Percentiles rank a stretch among this genome's conserved stretches.
Conservation (phyloP, 352 stramenopile genomes). For the Aphanomyces astaci region DNA sequence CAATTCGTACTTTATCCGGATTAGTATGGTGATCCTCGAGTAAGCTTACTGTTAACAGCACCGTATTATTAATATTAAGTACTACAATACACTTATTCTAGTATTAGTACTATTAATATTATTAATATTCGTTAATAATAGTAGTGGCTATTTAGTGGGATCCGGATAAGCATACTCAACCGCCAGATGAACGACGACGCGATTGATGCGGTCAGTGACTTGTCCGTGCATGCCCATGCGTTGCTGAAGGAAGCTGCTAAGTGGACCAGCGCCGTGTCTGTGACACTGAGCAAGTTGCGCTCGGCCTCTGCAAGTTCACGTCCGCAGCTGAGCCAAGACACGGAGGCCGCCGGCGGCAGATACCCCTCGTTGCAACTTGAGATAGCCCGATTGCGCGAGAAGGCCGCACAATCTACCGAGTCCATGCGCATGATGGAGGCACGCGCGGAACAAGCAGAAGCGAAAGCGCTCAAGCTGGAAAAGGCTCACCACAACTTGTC, state of each 20-base stretch:
- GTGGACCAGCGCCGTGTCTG: neutral
- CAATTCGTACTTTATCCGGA: too few relatives aligned
- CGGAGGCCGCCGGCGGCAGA: neutral
- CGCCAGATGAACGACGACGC: neutral
- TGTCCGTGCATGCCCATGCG: neutral
- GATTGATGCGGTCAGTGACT: neutral
- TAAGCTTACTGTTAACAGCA: too few relatives aligned
- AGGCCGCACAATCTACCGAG: neutral
- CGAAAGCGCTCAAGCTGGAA: neutral
- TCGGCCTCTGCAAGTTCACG: neutral
- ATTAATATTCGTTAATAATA: too few relatives aligned
- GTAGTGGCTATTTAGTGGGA: too few relatives aligned
- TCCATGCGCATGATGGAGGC: neutral
- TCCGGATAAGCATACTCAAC: too few relatives aligned
- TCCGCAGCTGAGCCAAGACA: neutral
- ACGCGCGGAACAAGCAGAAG: neutral
- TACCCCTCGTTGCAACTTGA: neutral
- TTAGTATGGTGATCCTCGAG: too few relatives aligned
- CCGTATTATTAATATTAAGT: too few relatives aligned
- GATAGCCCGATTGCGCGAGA: neutral
- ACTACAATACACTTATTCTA: too few relatives aligned
- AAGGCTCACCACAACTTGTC: neutral
- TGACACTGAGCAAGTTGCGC: neutral
- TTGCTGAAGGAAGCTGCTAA: neutral
- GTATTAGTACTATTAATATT: too few relatives aligned